Evolutionary conservation across 2,329 filamentous ascomycete genomes (phyloP), one percentile per base, ranked within the genome.

Genomic region (Fusarium sp.): DNA sequence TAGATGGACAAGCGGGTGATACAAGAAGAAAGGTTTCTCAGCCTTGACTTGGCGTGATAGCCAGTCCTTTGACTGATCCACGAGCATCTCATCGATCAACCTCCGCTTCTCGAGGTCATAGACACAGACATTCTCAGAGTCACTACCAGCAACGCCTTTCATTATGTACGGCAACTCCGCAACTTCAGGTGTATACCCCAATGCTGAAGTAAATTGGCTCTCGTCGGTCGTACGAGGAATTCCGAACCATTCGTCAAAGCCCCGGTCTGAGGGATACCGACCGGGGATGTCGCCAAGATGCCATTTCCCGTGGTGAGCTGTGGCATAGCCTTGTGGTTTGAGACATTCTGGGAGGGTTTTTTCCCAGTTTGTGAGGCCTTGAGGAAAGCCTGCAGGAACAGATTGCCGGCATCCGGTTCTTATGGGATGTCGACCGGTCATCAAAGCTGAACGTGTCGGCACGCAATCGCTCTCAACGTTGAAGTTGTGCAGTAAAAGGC

Each of bases 391-490:
- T 0, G 73, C 70, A 0, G 74, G 74, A 0, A 76, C 73, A 1
- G 71, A 75, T 24, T 76, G 75, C 0, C 68, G 68, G 13, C 74
- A 76, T 1, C 73, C 72, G 0, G 75, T 76, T 1, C 73, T 72
- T 6, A 76, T 75, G 2, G 75, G 75, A 40, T 76, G 73, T 0
- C 75, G 67, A 0, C 74, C 73, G 0, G 74, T 76, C 74, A 76
- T 76, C 6, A 76, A 45, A 0, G 74, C 74, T 0, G 74, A 75
- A 0, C 74, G 72, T 0, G 74, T 76, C 4, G 74, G 71, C 1
- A 76, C 73, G 12, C 73, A 76, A 31, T 76, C 74, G 47, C 74
- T 75, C 50, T 76, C 73, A 5, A 76, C 73, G n/a, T 76, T 76
- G 67, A 76, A 76, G 55, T 76, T 76, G 49, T 76, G 73, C 11